phyloP scores from a whole-genome alignment of 257 asterid genomes.

The Plantago elongata region DNA sequence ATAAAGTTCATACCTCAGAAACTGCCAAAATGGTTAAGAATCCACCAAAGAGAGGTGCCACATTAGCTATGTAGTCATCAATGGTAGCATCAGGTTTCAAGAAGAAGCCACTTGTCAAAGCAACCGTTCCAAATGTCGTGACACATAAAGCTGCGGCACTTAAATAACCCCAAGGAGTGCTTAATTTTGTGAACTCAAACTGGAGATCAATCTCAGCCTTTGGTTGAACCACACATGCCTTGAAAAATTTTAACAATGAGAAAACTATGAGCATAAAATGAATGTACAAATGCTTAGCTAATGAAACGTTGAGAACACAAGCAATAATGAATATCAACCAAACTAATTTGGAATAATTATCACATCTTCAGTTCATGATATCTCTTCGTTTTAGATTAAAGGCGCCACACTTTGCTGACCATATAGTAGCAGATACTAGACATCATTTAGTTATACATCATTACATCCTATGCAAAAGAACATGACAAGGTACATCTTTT shows the following conservation, averaged over 20 bases:
- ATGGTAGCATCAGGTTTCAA: conserved; percentile 72
- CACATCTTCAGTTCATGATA: background rate
- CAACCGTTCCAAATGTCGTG: conserved; percentile 78
- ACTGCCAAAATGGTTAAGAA: conserved; percentile 80
- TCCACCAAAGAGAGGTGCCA: conserved; percentile 85
- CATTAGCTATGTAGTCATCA: conserved; percentile 61
- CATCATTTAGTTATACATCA: background rate
- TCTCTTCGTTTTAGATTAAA: background rate
- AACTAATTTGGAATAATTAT: background rate
- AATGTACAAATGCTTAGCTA: background rate
- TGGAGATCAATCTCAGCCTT: conserved; percentile 85
- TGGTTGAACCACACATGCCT: conserved; percentile 97
- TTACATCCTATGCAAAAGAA: background rate
- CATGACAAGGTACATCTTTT: background rate
- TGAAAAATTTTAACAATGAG: conserved; percentile 11
- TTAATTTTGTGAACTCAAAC: conserved; percentile 62
- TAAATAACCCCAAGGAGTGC: conserved; percentile 71
- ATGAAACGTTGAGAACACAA: conserved; percentile 6
- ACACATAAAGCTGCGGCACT: conserved; percentile 63
- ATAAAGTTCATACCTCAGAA: conserved; percentile 62
- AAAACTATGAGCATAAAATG: conserved; percentile 6
- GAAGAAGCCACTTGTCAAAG: conserved; percentile 84
- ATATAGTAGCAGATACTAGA: background rate
- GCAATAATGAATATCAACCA: conserved; percentile 5
- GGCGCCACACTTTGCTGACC: background rate